phyloP scores from a whole-genome alignment of 2,329 filamentous ascomycete species.

The Aspergillus quadricinctus region DNA sequence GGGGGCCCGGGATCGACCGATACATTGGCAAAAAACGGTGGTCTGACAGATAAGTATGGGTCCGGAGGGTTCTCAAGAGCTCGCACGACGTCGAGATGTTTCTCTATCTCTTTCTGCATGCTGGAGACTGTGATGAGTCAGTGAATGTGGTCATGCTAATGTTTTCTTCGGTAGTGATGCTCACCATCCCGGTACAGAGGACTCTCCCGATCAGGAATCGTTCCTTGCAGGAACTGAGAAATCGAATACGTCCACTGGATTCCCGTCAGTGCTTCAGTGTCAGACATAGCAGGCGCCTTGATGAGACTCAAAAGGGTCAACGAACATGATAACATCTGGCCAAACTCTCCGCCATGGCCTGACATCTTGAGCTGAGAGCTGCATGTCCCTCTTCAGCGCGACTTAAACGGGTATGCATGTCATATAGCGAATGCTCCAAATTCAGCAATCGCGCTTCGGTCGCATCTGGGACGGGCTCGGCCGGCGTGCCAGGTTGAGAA shows the following conservation, averaged over 20 bases:
- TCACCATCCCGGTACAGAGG: slow-evolving; percentile 77
- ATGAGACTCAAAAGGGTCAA: slow-evolving; percentile 5
- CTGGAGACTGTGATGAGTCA: slow-evolving; percentile 41
- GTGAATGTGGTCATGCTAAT: slow-evolving; percentile 1
- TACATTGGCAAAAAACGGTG: slow-evolving; percentile 60
- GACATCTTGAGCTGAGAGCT: slow-evolving; percentile 74
- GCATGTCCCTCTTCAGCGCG: slow-evolving; percentile 80
- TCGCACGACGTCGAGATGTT: slow-evolving; percentile 57
- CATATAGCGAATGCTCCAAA: slow-evolving; percentile 79
- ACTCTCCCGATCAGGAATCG: slow-evolving; percentile 72
- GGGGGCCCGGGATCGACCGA: slow-evolving; percentile 65
- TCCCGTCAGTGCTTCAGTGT: neutral
- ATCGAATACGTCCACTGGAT: slow-evolving; percentile 76
- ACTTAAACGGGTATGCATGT: slow-evolving; percentile 69
- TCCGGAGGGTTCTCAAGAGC: slow-evolving; percentile 61
- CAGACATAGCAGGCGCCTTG: slow-evolving; percentile 3
- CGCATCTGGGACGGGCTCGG: slow-evolving; percentile 75
- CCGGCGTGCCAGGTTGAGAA: slow-evolving; percentile 79
- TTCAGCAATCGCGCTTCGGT: slow-evolving; percentile 69
- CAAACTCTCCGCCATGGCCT: slow-evolving; percentile 76
- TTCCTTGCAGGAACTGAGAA: slow-evolving; percentile 66
- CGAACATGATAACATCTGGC: slow-evolving; percentile 64
- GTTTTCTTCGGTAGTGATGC: slow-evolving; percentile 24
- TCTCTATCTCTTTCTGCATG: slow-evolving; percentile 61
- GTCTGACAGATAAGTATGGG: slow-evolving; percentile 58